phyloP scores from a whole-genome alignment of 2,329 filamentous ascomycete species.

The Fusarium sp. region DNA sequence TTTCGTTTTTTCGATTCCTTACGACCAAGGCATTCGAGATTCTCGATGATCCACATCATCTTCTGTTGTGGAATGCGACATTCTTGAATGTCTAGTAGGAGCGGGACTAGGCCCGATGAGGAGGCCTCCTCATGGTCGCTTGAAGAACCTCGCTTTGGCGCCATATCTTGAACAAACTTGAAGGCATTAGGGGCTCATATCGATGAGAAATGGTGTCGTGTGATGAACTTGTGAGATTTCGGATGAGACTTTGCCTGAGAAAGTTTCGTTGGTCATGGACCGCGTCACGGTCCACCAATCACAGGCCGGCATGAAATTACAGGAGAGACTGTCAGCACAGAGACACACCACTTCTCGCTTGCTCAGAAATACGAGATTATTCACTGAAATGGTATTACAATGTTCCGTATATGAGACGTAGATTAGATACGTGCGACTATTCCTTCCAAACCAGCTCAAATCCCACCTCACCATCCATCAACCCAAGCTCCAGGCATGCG shows the following conservation, averaged over 20 bases:
- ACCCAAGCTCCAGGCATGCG: too few species aligned
- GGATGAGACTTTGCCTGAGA: too few species aligned
- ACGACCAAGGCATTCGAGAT: constrained; percentile 29
- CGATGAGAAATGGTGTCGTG: neutral
- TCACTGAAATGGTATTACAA: neutral
- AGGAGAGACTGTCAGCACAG: neutral
- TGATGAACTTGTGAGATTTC: neutral
- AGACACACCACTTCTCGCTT: neutral
- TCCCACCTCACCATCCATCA: too few species aligned
- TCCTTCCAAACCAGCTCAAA: too few species aligned
- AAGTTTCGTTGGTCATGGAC: neutral
- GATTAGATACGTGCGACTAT: too few species aligned
- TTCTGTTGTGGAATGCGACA: constrained; percentile 27
- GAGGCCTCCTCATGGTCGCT: neutral
- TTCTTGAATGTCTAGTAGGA: constrained; percentile 21
- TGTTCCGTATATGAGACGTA: too few species aligned
- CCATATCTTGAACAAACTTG: neutral
- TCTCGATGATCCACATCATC: constrained; percentile 35
- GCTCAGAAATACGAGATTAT: neutral
- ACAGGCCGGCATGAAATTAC: neutral
- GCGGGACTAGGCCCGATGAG: neutral
- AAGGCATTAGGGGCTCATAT: neutral
- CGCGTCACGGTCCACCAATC: neutral
- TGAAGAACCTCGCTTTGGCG: neutral
- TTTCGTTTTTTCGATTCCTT: constrained; percentile 22